A percentile compares a stretch with the other conserved stretches of the same genome.
Conservation (phyloP, 768 basidiomycete species). For the Plicaturopsis crispa region DNA sequence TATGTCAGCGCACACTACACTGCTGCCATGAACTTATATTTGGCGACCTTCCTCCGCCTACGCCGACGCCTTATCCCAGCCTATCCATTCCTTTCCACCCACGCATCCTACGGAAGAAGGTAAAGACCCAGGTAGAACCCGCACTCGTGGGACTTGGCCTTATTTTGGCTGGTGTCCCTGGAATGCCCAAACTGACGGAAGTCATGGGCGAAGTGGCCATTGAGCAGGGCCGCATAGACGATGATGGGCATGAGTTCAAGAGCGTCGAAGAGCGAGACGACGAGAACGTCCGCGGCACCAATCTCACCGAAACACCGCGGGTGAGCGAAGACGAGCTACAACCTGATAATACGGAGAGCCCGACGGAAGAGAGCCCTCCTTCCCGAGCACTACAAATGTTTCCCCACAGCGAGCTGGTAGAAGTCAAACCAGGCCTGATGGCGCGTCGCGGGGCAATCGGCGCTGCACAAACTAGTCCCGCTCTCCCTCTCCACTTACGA, state of each 20-base stretch:
- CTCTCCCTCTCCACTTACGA: slow-evolving; percentile 57
- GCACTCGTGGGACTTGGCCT: slow-evolving; percentile 81
- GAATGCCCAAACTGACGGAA: slow-evolving; percentile 67
- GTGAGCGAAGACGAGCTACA: neutral
- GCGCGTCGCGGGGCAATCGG: slow-evolving; percentile 42
- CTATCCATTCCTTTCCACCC: slow-evolving; percentile 41
- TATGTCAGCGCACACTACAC: slow-evolving; percentile 88
- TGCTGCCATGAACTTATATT: slow-evolving; percentile 97
- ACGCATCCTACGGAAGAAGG: slow-evolving; percentile 48
- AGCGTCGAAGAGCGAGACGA: slow-evolving; percentile 42
- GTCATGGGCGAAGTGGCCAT: slow-evolving; percentile 77
- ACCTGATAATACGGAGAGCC: too few relatives aligned
- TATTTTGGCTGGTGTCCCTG: slow-evolving; percentile 69
- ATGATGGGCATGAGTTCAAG: slow-evolving; percentile 41
- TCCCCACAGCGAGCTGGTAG: too few relatives aligned
- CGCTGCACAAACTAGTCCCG: slow-evolving; percentile 69
- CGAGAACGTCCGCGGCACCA: slow-evolving; percentile 24
- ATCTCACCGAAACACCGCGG: slow-evolving; percentile 8
- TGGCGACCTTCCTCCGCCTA: slow-evolving; percentile 67
- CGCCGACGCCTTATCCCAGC: slow-evolving; percentile 59
- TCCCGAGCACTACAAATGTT: too few relatives aligned
- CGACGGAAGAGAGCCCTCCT: too few relatives aligned
- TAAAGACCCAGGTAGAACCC: slow-evolving; percentile 68
- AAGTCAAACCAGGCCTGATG: slow-evolving; percentile 1
- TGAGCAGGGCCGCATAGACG: slow-evolving; percentile 80